Conservation (phyloP, 1,284 basidiomycete species). For the Pseudozyma thailandica region DNA sequence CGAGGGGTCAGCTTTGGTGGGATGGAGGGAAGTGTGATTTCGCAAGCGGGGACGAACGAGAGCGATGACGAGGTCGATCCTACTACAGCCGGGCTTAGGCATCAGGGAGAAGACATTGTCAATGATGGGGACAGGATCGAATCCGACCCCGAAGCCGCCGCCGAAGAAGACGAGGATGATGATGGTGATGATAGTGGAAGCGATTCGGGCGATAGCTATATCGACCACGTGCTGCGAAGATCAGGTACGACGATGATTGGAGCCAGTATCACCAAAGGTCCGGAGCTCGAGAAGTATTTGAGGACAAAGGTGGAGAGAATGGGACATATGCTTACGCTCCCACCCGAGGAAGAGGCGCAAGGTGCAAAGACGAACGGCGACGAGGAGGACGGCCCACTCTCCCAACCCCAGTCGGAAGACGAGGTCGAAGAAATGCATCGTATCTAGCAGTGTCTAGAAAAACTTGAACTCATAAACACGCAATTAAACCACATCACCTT, state of each 20-base stretch:
- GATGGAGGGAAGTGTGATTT: conserved; percentile 40
- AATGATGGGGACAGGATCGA: conserved; percentile 17
- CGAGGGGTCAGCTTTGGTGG: conserved; percentile 18
- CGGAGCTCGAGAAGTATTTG: conserved; percentile 93
- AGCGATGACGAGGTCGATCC: conserved; percentile 15
- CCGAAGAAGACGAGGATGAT: conserved; percentile 22
- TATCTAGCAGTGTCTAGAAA: too few species aligned
- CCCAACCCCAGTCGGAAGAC: conserved; percentile 35
- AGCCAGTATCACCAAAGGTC: conserved; percentile 80
- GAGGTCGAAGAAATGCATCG: too few species aligned
- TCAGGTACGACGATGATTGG: conserved; percentile 86
- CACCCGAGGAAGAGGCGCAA: conserved; percentile 34
- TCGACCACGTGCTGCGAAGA: conserved; percentile 70
- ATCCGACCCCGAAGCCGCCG: conserved; percentile 12
- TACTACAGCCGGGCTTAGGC: conserved; percentile 21
- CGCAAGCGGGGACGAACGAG: conserved; percentile 26
- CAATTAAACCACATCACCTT: not conserved
- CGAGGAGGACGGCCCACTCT: conserved; percentile 8
- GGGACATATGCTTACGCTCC: conserved; percentile 88
- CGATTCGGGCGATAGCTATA: conserved; percentile 57
- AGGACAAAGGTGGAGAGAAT: conserved; percentile 94
- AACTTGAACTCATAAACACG: not conserved
- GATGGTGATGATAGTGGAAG: conserved; percentile 29
- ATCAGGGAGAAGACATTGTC: conserved; percentile 32
- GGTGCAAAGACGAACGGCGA: not conserved